Evolutionary conservation across 257 asterid genomes (phyloP).

Genomic region (Phtheirospermum japonicum): DNA sequence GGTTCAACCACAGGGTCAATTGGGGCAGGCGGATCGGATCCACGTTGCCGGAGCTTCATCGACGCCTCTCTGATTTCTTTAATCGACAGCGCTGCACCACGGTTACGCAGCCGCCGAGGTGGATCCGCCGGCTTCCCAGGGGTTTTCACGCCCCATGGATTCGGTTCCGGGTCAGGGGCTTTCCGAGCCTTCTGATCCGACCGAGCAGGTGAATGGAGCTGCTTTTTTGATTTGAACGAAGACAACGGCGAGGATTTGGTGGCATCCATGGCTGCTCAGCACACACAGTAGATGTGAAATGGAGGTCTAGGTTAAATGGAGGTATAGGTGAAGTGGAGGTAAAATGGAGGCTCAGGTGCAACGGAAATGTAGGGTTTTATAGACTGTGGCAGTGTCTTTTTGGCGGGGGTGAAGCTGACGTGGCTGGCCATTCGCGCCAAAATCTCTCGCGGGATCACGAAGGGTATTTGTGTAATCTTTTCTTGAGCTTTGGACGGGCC

Average conservation of each 20-base stretch:
- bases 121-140: conserved; percentile 63
- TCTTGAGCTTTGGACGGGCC: neutral
- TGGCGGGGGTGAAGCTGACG: conserved; percentile 5
- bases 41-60: conserved; percentile 43
- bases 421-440: conserved; percentile 10
- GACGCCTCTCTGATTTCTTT: conserved; percentile 64
- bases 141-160: conserved; percentile 51
- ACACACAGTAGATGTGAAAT: neutral
- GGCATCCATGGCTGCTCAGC: conserved; percentile 48
- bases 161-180: conserved; percentile 28
- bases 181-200: conserved; percentile 29
- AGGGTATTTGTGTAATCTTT: neutral
- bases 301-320: neutral
- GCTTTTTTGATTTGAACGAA: conserved; percentile 49
- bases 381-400: neutral
- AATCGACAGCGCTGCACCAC: conserved; percentile 52
- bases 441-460: neutral
- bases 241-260: conserved; percentile 27
- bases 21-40: conserved; percentile 22
- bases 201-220: conserved; percentile 36
- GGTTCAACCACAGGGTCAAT: conserved; percentile 28
- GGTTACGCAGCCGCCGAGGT: conserved; percentile 49
- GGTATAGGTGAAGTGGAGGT: neutral
- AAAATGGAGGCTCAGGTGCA: neutral
- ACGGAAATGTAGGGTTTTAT: conserved; percentile 15